Evolutionary conservation across 1,139 yeast genomes (phyloP).

Genomic region (Tardiomyces digboiensis): DNA sequence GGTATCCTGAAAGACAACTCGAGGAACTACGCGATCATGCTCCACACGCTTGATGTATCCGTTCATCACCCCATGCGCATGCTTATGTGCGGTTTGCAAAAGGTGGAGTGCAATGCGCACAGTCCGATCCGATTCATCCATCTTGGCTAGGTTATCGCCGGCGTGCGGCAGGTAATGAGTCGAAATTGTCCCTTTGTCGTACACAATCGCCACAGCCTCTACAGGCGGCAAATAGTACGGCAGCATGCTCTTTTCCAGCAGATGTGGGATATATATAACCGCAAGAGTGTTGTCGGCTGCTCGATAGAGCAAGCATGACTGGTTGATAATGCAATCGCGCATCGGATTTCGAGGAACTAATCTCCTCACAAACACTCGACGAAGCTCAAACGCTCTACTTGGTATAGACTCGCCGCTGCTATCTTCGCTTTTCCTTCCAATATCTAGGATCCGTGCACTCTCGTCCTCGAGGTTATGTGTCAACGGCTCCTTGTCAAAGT

Average conservation of each 20-base stretch:
- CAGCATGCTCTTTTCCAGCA: conserved; percentile 45
- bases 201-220: conserved; percentile 67
- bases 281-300: conserved; percentile 29
- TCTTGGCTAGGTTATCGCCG: conserved; percentile 17
- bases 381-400: conserved; percentile 29
- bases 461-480: conserved; percentile 45
- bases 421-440: too few relatives aligned
- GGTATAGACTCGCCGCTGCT: conserved; percentile 7
- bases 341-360: conserved; percentile 85
- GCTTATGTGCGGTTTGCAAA: conserved; percentile 71
- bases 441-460: conserved; percentile 38
- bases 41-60: conserved; percentile 86
- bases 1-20: conserved; percentile 73
- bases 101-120: conserved; percentile 76
- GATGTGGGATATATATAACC: conserved; percentile 71
- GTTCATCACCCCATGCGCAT: conserved; percentile 69
- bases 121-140: conserved; percentile 41
- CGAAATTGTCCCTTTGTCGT: conserved; percentile 44
- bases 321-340: conserved; percentile 75
- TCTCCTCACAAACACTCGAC: conserved; percentile 57
- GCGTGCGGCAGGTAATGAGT: conserved; percentile 52
- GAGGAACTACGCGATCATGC: conserved; percentile 81
- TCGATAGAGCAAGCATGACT: conserved; percentile 59
- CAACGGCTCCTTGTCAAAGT: conserved; percentile 10
- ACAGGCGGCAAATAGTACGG: conserved; percentile 90